These are phyloP conservation scores for Alnus glutinosa DNA, from an alignment of 306 rosid species.

Conservation along the genomic window DNA sequence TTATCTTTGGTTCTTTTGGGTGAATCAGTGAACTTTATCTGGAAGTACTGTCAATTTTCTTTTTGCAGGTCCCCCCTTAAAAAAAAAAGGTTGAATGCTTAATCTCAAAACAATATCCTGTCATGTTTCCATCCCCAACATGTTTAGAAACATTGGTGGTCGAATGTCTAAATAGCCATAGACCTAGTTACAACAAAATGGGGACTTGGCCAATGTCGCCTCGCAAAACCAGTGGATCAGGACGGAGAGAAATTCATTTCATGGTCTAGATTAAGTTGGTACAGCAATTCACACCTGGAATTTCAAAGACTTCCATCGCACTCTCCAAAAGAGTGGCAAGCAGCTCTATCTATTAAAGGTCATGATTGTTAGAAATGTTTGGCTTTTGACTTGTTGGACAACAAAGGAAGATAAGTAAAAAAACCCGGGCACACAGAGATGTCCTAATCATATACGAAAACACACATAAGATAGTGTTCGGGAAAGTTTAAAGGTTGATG, in stretches of 20 bases:
- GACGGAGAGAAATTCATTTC: too few species aligned
- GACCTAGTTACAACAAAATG: too few species aligned
- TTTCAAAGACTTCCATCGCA: background rate
- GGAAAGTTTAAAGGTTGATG: constrained; percentile 14
- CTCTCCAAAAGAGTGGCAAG: background rate
- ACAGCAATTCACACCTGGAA: background rate
- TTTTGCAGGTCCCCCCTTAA: background rate
- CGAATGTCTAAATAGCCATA: too few species aligned
- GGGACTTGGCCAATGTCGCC: too few species aligned
- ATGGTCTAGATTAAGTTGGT: background rate
- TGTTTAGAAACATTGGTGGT: background rate
- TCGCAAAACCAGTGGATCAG: too few species aligned
- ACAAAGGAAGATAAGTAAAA: constrained; percentile 14
- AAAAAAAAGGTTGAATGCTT: constrained; percentile 3
- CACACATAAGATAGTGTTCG: background rate
- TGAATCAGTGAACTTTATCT: background rate
- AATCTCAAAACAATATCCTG: constrained; percentile 8
- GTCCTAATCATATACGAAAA: constrained; percentile 17
- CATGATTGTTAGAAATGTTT: background rate
- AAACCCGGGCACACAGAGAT: background rate
- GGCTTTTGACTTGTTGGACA: background rate
- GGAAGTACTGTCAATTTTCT: background rate
- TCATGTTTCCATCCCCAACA: background rate
- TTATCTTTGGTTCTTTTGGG: background rate
- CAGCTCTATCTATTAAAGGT: background rate